Evolutionary conservation across 768 basidiomycete genomes (phyloP), one percentile per base, ranked within the genome.

Genomic region (Tricholoma sp.): DNA sequence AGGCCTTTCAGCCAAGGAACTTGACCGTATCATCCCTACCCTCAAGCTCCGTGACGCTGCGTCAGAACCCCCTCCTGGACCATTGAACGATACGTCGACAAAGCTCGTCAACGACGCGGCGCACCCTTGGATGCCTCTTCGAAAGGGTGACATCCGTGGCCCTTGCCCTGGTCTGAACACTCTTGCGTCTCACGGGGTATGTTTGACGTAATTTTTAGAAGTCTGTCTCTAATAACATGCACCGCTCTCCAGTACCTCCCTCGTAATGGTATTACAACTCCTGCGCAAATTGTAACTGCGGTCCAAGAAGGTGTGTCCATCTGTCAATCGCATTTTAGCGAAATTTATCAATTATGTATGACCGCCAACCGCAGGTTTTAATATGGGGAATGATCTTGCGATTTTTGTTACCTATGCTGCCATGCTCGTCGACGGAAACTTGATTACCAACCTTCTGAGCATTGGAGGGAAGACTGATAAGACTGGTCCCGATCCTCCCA

Each of bases 371-470:
- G 12, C 18, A 47, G 65, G 62, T 9, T 66, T 66, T 50, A 63
- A 65, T 24, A 65, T 66, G 63, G 62, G 56, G 18, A 63, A 63
- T 57, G 62, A 45, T n/a, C 28, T 65, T 17, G 65, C 63, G 18
- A 50, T 63, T 37, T 58, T 66, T 33, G 61, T 65, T 20, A 62
- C 65, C 11, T 66, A 66, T 41, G 63, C 65, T 9, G 64, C 65
- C 5, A 56, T 59, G 45, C 61, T 66, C 24, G 62, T 65, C 8
- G 66, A 66, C 39, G 66, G 65, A 6, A 66, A 66, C 52, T 48
- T 62, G 11, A 41, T 66, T 13, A 66, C 65, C 8, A 59, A 65
- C 47, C 55, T 61, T 7, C 53, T 66, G 2, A 68, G 63, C 52
- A 66, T 66, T 29, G 65, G 66, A 12, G 60, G 59, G 10, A 68